Base-by-base conservation (phyloP, 2,329 filamentous ascomycete genomes). In the Fusarium chlamydosporum region DNA sequence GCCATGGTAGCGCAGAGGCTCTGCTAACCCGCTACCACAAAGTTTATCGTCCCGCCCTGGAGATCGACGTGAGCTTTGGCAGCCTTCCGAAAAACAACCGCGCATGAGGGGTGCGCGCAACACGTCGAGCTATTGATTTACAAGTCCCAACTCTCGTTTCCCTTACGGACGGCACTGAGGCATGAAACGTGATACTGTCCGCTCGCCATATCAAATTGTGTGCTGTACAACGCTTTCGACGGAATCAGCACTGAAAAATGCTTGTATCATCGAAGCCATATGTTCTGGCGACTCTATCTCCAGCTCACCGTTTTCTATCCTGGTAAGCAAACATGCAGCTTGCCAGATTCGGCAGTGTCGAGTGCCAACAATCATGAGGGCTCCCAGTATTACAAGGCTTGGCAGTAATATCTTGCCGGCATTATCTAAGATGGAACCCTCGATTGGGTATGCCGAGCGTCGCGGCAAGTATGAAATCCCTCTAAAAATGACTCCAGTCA, bases 1-100 rank as follows among this genome's bases (percentile, higher is more conserved):
- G 58, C 50, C 56, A 42, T 52, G 40, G 40, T 38, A 59, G 38
- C 41, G 31, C 42, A 29, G 38, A 46, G 70, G 55, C 62, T 64
- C 68, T 70, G 69, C 40, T 41, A 60, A 54, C 58, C 68, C 67
- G 55, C 59, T 46, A 40, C 61, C 37, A 34, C 53, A 69, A 73
- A 74, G 61, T 71, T 65, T 72, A 71, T 72, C 69, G 67, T 65
- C 65, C 67, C 58, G 67, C 53, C 50, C 58, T 48, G 59, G 60
- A 53, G 71, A 74, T 74, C 72, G 65, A 67, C 71, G 51, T 61
- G 59, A 67, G 62, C 51, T 72, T 73, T 61, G 67, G 52, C 61
- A 67, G 56, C 54, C 50, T 58, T 42, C 40, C n/a, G 46, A 46
- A 48, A 45, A 33, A 50, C 23, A 67, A 66, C 61, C 55, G 51